These are phyloP conservation scores for Hemileccinum rubropunctum DNA, from an alignment of 768 basidiomycete species.

Conservation along the genomic window DNA sequence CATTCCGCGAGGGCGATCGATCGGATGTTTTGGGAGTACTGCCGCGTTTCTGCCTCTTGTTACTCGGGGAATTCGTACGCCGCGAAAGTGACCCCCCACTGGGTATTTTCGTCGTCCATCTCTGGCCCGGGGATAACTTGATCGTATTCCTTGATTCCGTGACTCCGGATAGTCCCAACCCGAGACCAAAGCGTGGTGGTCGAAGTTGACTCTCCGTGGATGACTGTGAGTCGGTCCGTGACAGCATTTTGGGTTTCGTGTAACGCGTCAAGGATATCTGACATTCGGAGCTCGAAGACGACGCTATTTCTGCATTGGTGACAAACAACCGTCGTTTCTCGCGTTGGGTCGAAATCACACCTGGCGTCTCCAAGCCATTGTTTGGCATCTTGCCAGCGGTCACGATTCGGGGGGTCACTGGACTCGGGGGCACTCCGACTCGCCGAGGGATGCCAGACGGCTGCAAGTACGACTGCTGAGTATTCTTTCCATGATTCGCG, in stretches of 20 bases:
- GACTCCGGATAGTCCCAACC: conserved; percentile 22
- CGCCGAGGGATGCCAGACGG: conserved; percentile 29
- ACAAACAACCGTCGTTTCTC: conserved; percentile 43
- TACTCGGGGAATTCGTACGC: conserved; percentile 3
- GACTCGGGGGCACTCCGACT: conserved; percentile 13
- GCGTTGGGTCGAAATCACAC: conserved; percentile 22
- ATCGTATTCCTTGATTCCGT: conserved; percentile 9
- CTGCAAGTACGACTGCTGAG: conserved; percentile 9
- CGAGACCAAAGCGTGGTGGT: conserved; percentile 29
- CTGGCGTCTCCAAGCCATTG: conserved; percentile 30
- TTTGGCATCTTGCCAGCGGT: conserved; percentile 5
- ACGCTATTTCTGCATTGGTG: conserved; percentile 42
- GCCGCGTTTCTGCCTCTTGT: conserved; percentile 10
- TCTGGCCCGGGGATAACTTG: conserved; percentile 12
- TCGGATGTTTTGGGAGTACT: conserved; percentile 11
- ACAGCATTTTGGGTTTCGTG: conserved; percentile 13
- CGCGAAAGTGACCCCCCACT: conserved; percentile 4
- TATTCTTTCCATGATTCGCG: conserved; percentile 2
- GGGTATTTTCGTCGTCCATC: conserved; percentile 11
- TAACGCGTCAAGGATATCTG: conserved; percentile 21
- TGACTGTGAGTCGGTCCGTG: conserved; percentile 20
- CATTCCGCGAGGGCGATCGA: conserved; percentile 6
- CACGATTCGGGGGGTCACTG: conserved; percentile 13
- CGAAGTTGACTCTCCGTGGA: conserved; percentile 23
- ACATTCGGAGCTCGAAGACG: conserved; percentile 42